Evolutionary conservation across 768 basidiomycete genomes (phyloP).

Genomic region (Mycena filopes): DNA sequence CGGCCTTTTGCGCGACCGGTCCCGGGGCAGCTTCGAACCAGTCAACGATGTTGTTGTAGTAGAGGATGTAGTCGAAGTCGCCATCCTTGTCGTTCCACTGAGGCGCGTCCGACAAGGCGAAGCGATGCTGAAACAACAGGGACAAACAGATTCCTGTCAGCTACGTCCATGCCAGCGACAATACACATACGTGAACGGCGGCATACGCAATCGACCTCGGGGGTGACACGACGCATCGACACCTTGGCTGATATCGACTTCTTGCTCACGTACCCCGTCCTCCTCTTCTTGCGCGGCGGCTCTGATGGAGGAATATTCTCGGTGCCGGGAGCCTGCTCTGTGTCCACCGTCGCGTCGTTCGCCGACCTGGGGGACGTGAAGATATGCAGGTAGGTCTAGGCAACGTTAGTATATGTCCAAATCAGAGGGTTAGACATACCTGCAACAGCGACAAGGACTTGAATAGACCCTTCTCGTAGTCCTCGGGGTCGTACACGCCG

Average conservation of each 20-base stretch:
- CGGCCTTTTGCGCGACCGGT: background rate
- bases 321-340: background rate
- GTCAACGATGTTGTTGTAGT: constrained; percentile 37
- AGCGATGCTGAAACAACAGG: constrained; percentile 32
- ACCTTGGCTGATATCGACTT: constrained; percentile 20
- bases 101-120: constrained; percentile 32
- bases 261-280: background rate
- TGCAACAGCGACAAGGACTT: constrained; percentile 35
- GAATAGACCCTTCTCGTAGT: constrained; percentile 36
- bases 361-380: constrained; percentile 17
- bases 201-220: constrained; percentile 44
- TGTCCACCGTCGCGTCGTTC: background rate
- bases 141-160: background rate
- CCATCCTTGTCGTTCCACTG: constrained; percentile 32
- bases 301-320: constrained; percentile 8
- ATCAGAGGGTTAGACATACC: constrained; percentile 27
- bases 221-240: constrained; percentile 34
- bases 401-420: background rate
- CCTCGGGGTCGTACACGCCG: constrained; percentile 7
- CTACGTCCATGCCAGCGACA: constrained; percentile 30
- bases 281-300: constrained; percentile 10
- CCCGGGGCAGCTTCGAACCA: constrained; percentile 31
- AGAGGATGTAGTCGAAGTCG: constrained; percentile 32
- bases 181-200: constrained; percentile 38
- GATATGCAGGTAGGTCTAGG: constrained; percentile 19